Evolutionary conservation across 176 grass and related monocot species (phyloP), one percentile per base, ranked within the genome.

Genomic region (Calamus simplicifolius): DNA sequence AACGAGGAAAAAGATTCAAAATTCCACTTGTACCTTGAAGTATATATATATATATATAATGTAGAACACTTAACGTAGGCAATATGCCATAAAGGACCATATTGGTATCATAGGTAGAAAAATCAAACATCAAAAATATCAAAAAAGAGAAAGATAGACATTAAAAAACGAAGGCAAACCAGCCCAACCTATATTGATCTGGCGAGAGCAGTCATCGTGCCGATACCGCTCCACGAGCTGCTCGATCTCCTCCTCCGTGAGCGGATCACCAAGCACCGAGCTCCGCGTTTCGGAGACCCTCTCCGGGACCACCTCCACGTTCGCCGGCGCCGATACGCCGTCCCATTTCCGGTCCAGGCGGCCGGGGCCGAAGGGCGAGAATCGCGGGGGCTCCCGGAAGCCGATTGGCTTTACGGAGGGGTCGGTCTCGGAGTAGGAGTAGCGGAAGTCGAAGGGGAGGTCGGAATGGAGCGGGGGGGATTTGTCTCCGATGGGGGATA

Each of bases 311-410:
- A 49, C 17, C 58, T 21, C 21, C 25, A 5, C 59, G 17, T 27
- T 18, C 29, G 14, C 23, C 8, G 71, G 30, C 4, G 85, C 80
- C 14, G 51, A 69, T 1, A 81, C 63, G 59, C 86, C 86, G 50
- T 84, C 64, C 87, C 87, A 90, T 1, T 68, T 69, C 16, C 87
- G 68, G 71, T 85, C 82, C 52, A 90, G 58, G 48, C 75, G 75
- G 50, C 75, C 78, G 17, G 82, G 87, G 4, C 87, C 87, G 51
- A 90, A 90, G 50, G 87, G 87, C 18, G 82, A 90, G 72, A 85
- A 90, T n/a, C 78, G 73, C 26, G 72, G 74, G 14, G 87, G 87
- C 71, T 90, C 87, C 0, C 87, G 87, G 64, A 90, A 84, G 16
- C 86, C 82, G 75, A 90, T 82, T 38, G 82, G 87, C 59, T 43